phyloP scores from a whole-genome alignment of 768 basidiomycete species.

The Lentinula lateritia region DNA sequence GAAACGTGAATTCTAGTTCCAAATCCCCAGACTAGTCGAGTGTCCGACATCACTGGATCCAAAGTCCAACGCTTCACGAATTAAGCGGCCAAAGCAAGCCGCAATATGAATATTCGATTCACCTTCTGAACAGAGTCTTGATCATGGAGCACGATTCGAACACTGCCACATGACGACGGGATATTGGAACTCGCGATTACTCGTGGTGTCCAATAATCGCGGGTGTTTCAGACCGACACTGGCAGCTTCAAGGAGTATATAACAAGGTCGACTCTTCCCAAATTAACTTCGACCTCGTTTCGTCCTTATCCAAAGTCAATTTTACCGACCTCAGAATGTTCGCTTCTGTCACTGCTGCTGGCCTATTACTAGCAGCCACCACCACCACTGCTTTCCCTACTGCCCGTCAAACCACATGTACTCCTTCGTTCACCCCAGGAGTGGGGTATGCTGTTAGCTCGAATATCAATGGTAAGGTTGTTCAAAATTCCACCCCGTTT shows the following conservation, averaged over 20 bases:
- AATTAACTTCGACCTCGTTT: background rate
- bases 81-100: background rate
- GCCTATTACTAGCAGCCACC: background rate
- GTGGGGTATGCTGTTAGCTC: background rate
- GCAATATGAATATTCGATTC: background rate
- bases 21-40: no score
- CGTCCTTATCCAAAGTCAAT: background rate
- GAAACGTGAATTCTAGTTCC: no score
- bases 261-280: background rate
- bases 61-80: no score
- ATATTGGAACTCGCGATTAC: background rate
- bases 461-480: background rate
- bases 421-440: background rate
- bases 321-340: background rate
- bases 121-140: no score
- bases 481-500: no score
- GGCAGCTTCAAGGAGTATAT: background rate
- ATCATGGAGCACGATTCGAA: no score
- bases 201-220: no score
- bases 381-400: background rate
- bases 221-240: background rate
- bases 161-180: background rate
- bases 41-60: no score
- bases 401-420: background rate
- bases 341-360: background rate